phyloP scores from a whole-genome alignment of 2,329 filamentous ascomycete species.

The Thermochaetoides dissita region DNA sequence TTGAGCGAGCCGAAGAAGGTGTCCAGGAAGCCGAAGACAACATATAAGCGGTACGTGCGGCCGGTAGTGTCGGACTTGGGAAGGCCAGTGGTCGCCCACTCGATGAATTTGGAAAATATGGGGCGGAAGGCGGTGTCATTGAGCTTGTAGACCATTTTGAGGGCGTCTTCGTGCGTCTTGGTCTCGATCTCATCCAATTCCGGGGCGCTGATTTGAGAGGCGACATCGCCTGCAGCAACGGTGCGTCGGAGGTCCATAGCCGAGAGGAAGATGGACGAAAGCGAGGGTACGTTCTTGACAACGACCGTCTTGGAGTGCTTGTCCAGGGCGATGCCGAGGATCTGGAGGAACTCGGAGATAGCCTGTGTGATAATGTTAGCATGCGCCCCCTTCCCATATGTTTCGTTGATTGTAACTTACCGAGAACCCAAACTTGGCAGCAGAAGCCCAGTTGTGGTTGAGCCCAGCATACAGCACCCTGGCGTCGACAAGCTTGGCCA shows the following conservation, averaged over 20 bases:
- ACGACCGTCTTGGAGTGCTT: constrained; percentile 65
- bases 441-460: constrained; percentile 55
- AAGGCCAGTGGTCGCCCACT: constrained; percentile 55
- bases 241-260: constrained; percentile 52
- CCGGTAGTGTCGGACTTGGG: constrained; percentile 48
- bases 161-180: constrained; percentile 52
- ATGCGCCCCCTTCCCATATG: background rate
- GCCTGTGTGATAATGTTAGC: constrained; percentile 34
- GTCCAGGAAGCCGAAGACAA: constrained; percentile 67
- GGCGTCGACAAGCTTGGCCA: constrained; percentile 65
- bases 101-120: constrained; percentile 72
- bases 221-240: constrained; percentile 32
- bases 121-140: constrained; percentile 90
- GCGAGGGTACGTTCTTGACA: constrained; percentile 54
- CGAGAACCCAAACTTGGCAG: constrained; percentile 45
- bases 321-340: constrained; percentile 59
- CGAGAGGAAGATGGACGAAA: constrained; percentile 52
- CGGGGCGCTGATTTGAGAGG: constrained; percentile 24
- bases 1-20: constrained; percentile 75
- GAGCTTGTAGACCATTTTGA: constrained; percentile 92
- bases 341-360: constrained; percentile 51
- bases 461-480: constrained; percentile 63
- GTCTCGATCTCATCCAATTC: constrained; percentile 48
- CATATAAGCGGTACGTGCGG: constrained; percentile 50
- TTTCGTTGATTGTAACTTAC: constrained; percentile 29